Evolutionary conservation across 192 early-diverging fungal genomes (phyloP).

Genomic region (Coemansia nantahalensis): DNA sequence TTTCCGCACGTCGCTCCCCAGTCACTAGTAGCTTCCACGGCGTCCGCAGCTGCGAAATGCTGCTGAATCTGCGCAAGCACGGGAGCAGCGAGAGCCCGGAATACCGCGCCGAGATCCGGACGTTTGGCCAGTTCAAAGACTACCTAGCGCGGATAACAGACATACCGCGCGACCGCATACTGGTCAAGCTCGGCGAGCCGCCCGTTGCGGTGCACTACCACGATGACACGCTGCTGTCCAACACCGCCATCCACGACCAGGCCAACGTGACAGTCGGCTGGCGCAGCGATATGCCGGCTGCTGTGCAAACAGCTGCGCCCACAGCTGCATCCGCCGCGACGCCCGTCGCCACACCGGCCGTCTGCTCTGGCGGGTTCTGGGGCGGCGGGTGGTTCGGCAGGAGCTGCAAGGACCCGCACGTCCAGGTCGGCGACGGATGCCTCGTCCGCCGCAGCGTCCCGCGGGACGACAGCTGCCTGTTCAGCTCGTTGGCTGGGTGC

Average conservation of each 20-base stretch:
- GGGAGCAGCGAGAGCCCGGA: slow-evolving; percentile 1
- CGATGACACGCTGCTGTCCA: slow-evolving; percentile 13
- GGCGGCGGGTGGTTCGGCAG: no score
- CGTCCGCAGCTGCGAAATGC: slow-evolving; percentile 1
- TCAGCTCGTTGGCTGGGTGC: slow-evolving; percentile 49
- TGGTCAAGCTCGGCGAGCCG: slow-evolving; percentile 30
- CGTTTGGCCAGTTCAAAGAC: slow-evolving; percentile 32
- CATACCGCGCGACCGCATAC: slow-evolving; percentile 6
- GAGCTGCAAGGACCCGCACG: neutral
- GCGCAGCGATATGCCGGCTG: no score
- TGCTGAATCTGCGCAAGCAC: slow-evolving; percentile 13
- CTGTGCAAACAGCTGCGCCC: no score
- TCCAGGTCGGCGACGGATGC: slow-evolving; percentile 16
- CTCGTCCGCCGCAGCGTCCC: slow-evolving; percentile 35
- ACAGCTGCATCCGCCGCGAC: no score
- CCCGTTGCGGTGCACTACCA: slow-evolving; percentile 14
- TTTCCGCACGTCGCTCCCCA: no score
- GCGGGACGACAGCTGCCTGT: slow-evolving; percentile 64
- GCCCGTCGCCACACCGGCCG: no score
- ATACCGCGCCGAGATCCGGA: neutral
- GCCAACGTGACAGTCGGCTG: slow-evolving; percentile 1
- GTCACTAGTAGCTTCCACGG: no score
- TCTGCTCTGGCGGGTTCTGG: no score
- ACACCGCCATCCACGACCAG: slow-evolving; percentile 17
- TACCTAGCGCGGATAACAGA: slow-evolving; percentile 11